Evolutionary conservation across 2,329 filamentous ascomycete species (phyloP).

Genomic region (Immersiporthe knoxdaviesiana): DNA sequence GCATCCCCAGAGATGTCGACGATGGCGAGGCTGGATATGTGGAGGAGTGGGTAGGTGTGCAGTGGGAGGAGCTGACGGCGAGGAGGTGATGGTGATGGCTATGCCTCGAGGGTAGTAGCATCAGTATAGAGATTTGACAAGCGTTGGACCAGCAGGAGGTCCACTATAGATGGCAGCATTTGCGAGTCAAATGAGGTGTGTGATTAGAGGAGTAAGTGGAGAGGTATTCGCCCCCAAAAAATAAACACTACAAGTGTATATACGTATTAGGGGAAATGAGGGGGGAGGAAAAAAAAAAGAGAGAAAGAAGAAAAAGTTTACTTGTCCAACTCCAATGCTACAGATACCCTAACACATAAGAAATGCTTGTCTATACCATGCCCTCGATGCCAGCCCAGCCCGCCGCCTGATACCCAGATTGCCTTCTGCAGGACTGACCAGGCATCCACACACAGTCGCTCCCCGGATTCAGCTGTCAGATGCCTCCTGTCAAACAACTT

Average conservation of each 20-base stretch:
- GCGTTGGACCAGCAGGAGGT: background rate
- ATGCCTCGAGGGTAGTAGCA: too few relatives aligned
- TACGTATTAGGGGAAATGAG: background rate
- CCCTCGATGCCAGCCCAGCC: background rate
- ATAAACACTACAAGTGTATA: background rate
- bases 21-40: slow-evolving; percentile 74
- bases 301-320: background rate
- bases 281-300: too few relatives aligned
- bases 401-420: background rate
- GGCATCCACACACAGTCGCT: background rate
- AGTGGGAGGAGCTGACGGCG: slow-evolving; percentile 81
- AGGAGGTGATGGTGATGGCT: slow-evolving; percentile 42
- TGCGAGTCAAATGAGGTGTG: background rate
- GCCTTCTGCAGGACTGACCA: background rate
- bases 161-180: background rate
- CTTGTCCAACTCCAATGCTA: slow-evolving; percentile 17
- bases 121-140: too few relatives aligned
- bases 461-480: background rate
- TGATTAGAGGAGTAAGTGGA: background rate
- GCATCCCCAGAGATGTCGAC: slow-evolving; percentile 61
- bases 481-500: background rate
- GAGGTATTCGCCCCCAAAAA: too few relatives aligned
- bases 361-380: slow-evolving; percentile 5
- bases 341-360: slow-evolving; percentile 10
- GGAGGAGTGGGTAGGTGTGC: slow-evolving; percentile 97